phyloP scores from a whole-genome alignment of 1,284 basidiomycete species.

The Volvariella volvacea region DNA sequence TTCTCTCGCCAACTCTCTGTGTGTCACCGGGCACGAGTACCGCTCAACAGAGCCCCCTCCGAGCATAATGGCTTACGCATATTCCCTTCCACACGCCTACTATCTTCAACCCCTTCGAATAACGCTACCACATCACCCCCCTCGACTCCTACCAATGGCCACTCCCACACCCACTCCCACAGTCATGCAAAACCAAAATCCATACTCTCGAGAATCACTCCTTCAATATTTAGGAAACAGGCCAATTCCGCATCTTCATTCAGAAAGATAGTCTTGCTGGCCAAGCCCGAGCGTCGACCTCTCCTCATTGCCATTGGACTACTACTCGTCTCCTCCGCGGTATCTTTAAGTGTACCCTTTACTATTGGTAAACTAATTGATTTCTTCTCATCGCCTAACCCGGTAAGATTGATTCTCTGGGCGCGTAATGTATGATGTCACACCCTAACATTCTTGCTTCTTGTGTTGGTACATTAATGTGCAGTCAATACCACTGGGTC shows the following conservation, averaged over 20 bases:
- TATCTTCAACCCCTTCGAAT: too few relatives aligned
- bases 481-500: slow-evolving; percentile 11
- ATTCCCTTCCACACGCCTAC: too few relatives aligned
- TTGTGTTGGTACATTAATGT: not conserved
- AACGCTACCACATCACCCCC: too few relatives aligned
- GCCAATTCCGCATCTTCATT: slow-evolving; percentile 51
- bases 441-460: slow-evolving; percentile 1
- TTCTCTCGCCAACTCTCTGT: too few relatives aligned
- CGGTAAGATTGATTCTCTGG: slow-evolving; percentile 42
- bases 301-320: slow-evolving; percentile 66
- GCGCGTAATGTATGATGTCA: not conserved
- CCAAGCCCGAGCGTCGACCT: slow-evolving; percentile 72
- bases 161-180: too few relatives aligned
- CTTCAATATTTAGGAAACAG: slow-evolving; percentile 15
- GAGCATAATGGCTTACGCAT: too few relatives aligned
- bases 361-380: slow-evolving; percentile 90
- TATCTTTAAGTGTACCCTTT: slow-evolving; percentile 88
- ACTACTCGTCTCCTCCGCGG: slow-evolving; percentile 63
- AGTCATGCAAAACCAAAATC: slow-evolving; percentile 14
- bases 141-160: too few relatives aligned
- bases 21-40: too few relatives aligned
- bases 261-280: slow-evolving; percentile 69
- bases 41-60: too few relatives aligned
- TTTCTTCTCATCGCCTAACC: slow-evolving; percentile 71
- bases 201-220: slow-evolving; percentile 30